Base-by-base conservation (phyloP, 352 stramenopile genomes). In the Blastocystis sp. region DNA sequence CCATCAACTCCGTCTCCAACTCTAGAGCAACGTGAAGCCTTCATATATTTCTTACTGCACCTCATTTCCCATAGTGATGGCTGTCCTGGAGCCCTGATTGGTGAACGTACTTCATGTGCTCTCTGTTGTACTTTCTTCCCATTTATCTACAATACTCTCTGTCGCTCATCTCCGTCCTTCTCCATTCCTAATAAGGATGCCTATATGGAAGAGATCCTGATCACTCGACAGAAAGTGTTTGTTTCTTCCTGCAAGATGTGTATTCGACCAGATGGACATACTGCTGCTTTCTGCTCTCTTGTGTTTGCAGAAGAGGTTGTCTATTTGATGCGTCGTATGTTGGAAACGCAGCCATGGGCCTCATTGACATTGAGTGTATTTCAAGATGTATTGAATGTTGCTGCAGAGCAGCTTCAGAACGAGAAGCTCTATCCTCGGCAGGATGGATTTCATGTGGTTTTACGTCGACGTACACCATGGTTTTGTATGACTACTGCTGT, bases 51-150 rank as follows among this genome's bases (percentile, higher is more conserved):
- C 6, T 32, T 86, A 29, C 42, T 86, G 11, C 75, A 86, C n/a
- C 42, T 86, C n/a, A 46, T 57, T 14, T 71, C 75, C 5, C 75
- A 86, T 37, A 86, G 16, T 29, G 57, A 71, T n/a, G 37, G 46
- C 0, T 86, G 75, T 69, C 75, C 75, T 19, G 42, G 57, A 21
- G 75, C 75, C 7, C 49, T 86, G 3, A 42, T 75, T 32, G 75
- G 75, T 37, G 57, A 86, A 27, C 61, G 56, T 16, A 71, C 46
- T 9, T 86, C 75, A 21, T 86, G 75, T 37, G 61, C 75, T 42
- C 52, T 86, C 29, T 86, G 75, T 58, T 86, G 75, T 42, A 32
- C 43, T 0, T 86, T 86, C 75, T 86, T 86, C 75, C 75, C 75
- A 3, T 86, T 75, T 27, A 86, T 86, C 42, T 86, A 69, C 46